phyloP scores from a whole-genome alignment of 2,329 filamentous ascomycete species.

The Aspergillus vadensis region DNA sequence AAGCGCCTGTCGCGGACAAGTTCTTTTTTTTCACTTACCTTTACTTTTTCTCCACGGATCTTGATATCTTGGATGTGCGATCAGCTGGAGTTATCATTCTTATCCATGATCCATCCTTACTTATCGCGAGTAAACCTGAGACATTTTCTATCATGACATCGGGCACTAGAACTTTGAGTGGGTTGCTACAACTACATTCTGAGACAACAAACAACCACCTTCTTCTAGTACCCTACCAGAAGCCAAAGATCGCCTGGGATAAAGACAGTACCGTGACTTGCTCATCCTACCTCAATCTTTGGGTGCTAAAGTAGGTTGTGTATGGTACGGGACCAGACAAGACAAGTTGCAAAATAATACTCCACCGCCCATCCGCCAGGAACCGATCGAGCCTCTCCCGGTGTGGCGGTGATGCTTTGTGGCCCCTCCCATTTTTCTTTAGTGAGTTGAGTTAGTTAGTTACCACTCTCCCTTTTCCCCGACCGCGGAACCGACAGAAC shows the following conservation, averaged over 20 bases:
- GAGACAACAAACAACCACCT: background rate
- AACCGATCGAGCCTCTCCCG: slow-evolving; percentile 8
- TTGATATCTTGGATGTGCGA: background rate
- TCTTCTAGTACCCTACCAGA: background rate
- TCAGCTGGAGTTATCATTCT: background rate
- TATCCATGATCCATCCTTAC: background rate
- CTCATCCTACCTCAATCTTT: background rate
- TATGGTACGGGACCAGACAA: background rate
- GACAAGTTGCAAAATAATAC: background rate
- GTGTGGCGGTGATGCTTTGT: slow-evolving; percentile 1
- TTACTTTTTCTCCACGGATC: background rate
- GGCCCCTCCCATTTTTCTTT: background rate
- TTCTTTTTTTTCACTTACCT: no score
- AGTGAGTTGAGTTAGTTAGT: background rate
- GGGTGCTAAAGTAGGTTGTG: background rate
- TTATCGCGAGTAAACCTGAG: background rate
- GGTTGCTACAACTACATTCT: background rate
- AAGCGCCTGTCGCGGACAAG: background rate
- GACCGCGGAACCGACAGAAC: no score
- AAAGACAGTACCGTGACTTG: background rate
- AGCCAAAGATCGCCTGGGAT: background rate
- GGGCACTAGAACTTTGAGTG: background rate
- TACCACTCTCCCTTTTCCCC: background rate
- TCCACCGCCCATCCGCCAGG: slow-evolving; percentile 8
- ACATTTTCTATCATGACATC: background rate